Evolutionary conservation across 805 yeast genomes (phyloP).

Genomic region (Barnettozyma sucrosica): DNA sequence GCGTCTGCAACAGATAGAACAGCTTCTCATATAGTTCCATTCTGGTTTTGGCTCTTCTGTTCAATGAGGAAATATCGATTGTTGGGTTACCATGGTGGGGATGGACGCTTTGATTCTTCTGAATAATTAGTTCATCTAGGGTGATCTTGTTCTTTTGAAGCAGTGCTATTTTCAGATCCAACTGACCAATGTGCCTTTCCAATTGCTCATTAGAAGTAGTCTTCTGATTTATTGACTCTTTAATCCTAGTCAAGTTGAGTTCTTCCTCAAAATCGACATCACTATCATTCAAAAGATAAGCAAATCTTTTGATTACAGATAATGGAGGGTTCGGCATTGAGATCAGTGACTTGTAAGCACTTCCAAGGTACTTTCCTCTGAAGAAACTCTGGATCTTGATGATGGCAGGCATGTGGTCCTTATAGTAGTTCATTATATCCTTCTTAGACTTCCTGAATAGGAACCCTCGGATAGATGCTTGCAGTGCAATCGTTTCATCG

Average conservation of each 20-base stretch:
- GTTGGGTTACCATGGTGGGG: slow-evolving; percentile 5
- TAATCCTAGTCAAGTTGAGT: slow-evolving; percentile 55
- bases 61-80: slow-evolving; percentile 25
- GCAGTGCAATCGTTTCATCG: slow-evolving; percentile 40
- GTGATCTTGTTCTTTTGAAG: slow-evolving; percentile 76
- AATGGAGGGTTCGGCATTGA: slow-evolving; percentile 72
- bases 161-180: slow-evolving; percentile 72
- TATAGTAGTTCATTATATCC: slow-evolving; percentile 42
- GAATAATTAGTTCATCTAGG: slow-evolving; percentile 55
- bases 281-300: slow-evolving; percentile 65
- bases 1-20: slow-evolving; percentile 79
- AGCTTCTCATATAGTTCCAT: slow-evolving; percentile 69
- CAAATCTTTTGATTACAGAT: slow-evolving; percentile 68
- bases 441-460: slow-evolving; percentile 33
- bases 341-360: slow-evolving; percentile 68
- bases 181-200: slow-evolving; percentile 68
- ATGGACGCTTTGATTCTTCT: slow-evolving; percentile 25
- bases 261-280: slow-evolving; percentile 75
- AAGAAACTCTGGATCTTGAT: slow-evolving; percentile 70
- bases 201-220: slow-evolving; percentile 66
- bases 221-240: slow-evolving; percentile 63
- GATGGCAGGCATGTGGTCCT: slow-evolving; percentile 48
- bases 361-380: slow-evolving; percentile 59
- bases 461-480: slow-evolving; percentile 48
- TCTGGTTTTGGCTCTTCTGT: slow-evolving; percentile 38